These are phyloP conservation scores for Debaryomyces subglobosus DNA, from an alignment of 1,139 yeast species.

Conservation along the genomic window DNA sequence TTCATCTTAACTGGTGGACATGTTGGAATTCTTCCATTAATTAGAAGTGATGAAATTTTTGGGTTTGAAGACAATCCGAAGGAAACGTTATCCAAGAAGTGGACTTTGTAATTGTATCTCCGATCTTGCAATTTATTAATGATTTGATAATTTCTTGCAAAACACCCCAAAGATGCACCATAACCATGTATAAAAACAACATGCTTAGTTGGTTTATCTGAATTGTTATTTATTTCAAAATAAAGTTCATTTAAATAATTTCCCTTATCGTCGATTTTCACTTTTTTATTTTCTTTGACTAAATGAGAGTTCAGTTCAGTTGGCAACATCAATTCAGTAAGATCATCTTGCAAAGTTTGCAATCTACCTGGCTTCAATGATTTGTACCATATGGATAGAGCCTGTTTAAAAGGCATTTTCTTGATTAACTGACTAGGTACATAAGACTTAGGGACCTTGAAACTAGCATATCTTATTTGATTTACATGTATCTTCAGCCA, in stretches of 20 bases:
- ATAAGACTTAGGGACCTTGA: constrained; percentile 19
- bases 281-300: constrained; percentile 21
- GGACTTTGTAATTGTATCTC: constrained; percentile 53
- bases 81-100: constrained; percentile 82
- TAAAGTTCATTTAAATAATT: constrained; percentile 42
- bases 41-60: constrained; percentile 23
- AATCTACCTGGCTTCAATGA: constrained; percentile 34
- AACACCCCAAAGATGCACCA: constrained; percentile 88
- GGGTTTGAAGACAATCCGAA: constrained; percentile 82
- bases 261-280: constrained; percentile 30
- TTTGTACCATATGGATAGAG: constrained; percentile 31
- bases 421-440: constrained; percentile 17
- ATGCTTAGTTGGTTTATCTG: constrained; percentile 32
- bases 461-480: constrained; percentile 6
- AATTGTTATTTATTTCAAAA: constrained; percentile 31
- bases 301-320: constrained; percentile 27
- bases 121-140: constrained; percentile 42
- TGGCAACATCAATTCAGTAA: constrained; percentile 42
- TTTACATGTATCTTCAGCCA: neutral
- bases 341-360: constrained; percentile 35
- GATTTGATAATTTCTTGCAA: constrained; percentile 71
- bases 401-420: constrained; percentile 20
- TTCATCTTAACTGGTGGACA: constrained; percentile 34
- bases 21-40: constrained; percentile 27
- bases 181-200: constrained; percentile 86